Base-by-base conservation (phyloP, 164 flowering plant species). In the Vitis labrusca region DNA sequence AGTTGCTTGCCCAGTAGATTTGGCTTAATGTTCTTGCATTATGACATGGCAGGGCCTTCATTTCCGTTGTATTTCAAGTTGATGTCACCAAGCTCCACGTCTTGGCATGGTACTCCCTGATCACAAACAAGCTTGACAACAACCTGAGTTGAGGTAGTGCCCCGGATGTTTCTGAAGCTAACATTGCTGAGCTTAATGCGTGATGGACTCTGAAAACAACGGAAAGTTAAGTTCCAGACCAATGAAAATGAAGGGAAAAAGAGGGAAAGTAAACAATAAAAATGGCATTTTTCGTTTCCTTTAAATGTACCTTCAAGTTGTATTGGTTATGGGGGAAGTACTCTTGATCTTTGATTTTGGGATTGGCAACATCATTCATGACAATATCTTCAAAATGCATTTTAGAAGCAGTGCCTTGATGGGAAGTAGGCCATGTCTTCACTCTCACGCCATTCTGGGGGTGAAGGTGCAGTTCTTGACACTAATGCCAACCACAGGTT, bases 121-220 rank as follows among this genome's bases (percentile, higher is more conserved):
- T 86, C 83, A 67, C 88, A 85, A 0, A 64, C 14, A 15, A 85
- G 59, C 15, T n/a, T 61, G 1, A 83, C 80, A 7, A 86, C 85
- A 2, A 74, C 68, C 10, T 65, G 23, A 1, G 79, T 32, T 0
- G 14, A 60, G 1, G 84, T 73, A 5, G 67, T 76, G 14, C 82
- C 84, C 53, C 70, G 3, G 1, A 81, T 77, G 69, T 83, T 72
- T 15, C 17, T 70, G 72, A 63, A 79, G n/a, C 50, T 69, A 4
- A 83, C 74, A 32, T 81, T 44, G n/a, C 63, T 67, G 50, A 81
- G 70, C 62, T 83, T 67, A 6, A 83, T 76, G 3, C 23, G 57
- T 6, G 79, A 80, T 6, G 65, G 11, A 16, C 44, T 6, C 4
- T 6, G 3, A 16, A 5, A 14, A 29, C 54, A 27, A 5, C 7